A percentile compares a stretch with the other conserved stretches of the same genome.
Evolutionary conservation across 352 stramenopile genomes (phyloP).

Genomic region (Phytophthora brassicae): DNA sequence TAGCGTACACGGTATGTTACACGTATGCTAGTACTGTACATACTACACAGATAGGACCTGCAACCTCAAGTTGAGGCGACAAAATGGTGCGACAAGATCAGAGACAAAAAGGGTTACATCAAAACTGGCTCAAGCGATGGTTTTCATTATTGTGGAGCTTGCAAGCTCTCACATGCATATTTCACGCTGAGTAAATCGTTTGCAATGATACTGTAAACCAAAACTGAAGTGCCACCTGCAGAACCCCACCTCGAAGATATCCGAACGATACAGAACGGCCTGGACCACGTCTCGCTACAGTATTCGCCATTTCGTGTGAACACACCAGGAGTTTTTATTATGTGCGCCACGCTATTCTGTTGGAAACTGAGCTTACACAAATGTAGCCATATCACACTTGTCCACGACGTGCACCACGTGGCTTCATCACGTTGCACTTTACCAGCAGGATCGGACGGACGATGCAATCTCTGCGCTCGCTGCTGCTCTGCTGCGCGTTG

Average conservation of each 20-base stretch:
- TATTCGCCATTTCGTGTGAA: too few species aligned
- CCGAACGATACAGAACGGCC: too few species aligned
- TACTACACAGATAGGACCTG: too few species aligned
- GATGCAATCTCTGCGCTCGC: conserved; percentile 19
- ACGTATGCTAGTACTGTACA: too few species aligned
- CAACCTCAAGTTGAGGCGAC: not conserved
- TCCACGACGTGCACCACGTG: conserved; percentile 11
- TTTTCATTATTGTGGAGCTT: conserved; percentile 3
- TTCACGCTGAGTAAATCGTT: too few species aligned
- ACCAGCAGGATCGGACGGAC: conserved; percentile 1
- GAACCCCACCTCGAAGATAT: too few species aligned
- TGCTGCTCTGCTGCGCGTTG: conserved; percentile 23
- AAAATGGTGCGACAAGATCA: conserved; percentile 18
- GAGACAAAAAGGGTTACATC: conserved; percentile 2
- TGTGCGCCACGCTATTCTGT: conserved; percentile 12
- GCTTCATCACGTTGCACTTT: not conserved
- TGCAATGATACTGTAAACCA: too few species aligned
- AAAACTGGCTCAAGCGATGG: conserved; percentile 8
- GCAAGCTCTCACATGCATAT: not conserved
- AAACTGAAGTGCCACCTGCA: too few species aligned
- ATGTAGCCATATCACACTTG: not conserved
- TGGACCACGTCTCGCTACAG: too few species aligned
- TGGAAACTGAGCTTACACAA: too few species aligned
- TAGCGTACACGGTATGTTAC: too few species aligned
- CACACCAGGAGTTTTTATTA: too few species aligned